Conservation (phyloP, 169 alveolate genomes). For the Amoebophrya sp. region DNA sequence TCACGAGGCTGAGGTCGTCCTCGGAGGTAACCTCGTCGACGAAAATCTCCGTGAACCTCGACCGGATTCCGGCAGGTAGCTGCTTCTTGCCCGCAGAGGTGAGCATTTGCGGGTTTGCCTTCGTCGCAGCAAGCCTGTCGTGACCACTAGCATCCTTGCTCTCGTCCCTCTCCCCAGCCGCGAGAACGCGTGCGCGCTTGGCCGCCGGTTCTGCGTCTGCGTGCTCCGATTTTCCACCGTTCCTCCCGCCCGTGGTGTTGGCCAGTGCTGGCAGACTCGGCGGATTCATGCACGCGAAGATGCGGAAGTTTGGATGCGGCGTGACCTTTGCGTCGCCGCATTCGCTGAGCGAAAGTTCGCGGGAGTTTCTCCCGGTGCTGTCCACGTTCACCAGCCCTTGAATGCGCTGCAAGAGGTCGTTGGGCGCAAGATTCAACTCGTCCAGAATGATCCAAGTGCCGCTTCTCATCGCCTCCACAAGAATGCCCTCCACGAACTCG, state of each 20-base stretch:
- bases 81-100: slow-evolving; percentile 88
- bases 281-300: slow-evolving; percentile 99
- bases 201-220: neutral
- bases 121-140: slow-evolving; percentile 26
- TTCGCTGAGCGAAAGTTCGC: slow-evolving; percentile 35
- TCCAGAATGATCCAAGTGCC: slow-evolving; percentile 99
- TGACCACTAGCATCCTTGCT: neutral
- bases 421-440: slow-evolving; percentile 96
- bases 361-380: slow-evolving; percentile 1
- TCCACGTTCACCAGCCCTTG: slow-evolving; percentile 51
- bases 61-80: slow-evolving; percentile 79
- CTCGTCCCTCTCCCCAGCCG: neutral
- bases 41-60: slow-evolving; percentile 83
- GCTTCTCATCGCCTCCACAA: slow-evolving; percentile 84
- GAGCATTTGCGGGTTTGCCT: slow-evolving; percentile 73
- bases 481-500: slow-evolving; percentile 90
- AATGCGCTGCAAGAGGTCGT: slow-evolving; percentile 84
- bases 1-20: slow-evolving; percentile 31
- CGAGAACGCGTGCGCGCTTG: neutral
- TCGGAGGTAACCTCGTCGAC: slow-evolving; percentile 69
- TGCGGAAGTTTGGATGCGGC: slow-evolving; percentile 82
- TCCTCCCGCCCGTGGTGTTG: too few relatives aligned
- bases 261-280: slow-evolving; percentile 54
- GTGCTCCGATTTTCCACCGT: too few relatives aligned
- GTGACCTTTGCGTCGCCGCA: slow-evolving; percentile 62